A percentile compares a stretch with the other conserved stretches of the same genome.
These are phyloP conservation scores for Venturiaceae sp. DNA, from an alignment of 2,329 filamentous ascomycete genomes.

Conservation along the genomic window DNA sequence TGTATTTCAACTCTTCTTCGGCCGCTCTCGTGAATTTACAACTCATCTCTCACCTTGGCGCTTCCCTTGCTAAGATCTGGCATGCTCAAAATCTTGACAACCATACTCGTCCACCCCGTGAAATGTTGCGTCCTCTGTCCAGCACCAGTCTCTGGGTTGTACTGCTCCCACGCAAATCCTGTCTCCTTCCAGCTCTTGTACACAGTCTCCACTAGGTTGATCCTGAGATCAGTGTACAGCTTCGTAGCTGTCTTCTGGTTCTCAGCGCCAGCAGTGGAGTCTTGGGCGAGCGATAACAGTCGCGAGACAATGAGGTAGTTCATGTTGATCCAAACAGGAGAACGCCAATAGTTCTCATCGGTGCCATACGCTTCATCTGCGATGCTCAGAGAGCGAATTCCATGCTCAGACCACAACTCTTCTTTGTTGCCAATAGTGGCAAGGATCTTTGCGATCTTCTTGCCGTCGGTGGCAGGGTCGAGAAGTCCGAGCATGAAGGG, in stretches of 20 bases:
- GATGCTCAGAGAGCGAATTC: constrained; percentile 77
- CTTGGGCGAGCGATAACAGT: constrained; percentile 38
- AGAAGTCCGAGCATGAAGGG: constrained; percentile 10
- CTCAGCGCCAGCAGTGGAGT: constrained; percentile 51
- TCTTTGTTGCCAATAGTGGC: constrained; percentile 68
- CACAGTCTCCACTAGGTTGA: constrained; percentile 78
- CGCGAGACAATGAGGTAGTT: constrained; percentile 81
- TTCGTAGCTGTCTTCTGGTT: constrained; percentile 50
- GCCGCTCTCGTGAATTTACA: background rate
- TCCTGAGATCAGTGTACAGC: constrained; percentile 66
- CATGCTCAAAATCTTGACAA: constrained; percentile 94
- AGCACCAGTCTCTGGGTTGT: constrained; percentile 78
- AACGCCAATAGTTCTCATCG: constrained; percentile 92
- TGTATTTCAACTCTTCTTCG: too few species aligned
- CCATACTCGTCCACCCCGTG: constrained; percentile 88
- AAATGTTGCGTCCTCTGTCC: constrained; percentile 93
- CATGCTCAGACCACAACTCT: constrained; percentile 77
- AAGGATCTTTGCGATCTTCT: constrained; percentile 36
- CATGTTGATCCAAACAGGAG: constrained; percentile 91
- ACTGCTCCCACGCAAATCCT: constrained; percentile 97
- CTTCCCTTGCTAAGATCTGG: constrained; percentile 40
- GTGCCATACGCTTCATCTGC: constrained; percentile 71
- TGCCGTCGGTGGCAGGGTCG: background rate
- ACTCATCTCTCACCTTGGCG: background rate
- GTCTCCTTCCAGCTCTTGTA: constrained; percentile 78